phyloP scores from a whole-genome alignment of 2,329 filamentous ascomycete genomes.

The Cytospora leucostoma region DNA sequence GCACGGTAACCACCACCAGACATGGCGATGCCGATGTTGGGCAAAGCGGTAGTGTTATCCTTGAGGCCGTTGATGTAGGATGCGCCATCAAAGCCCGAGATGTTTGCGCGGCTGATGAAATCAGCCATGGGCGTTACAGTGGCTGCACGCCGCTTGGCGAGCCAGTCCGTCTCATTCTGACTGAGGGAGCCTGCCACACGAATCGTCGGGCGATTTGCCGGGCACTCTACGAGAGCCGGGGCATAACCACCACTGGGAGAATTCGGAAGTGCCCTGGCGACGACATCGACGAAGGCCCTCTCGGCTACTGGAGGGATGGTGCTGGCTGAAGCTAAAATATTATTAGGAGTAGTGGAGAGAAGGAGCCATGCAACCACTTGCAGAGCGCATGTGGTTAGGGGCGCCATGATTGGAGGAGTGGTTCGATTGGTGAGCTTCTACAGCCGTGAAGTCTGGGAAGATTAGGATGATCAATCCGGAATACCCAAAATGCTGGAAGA shows the following conservation, averaged over 20 bases:
- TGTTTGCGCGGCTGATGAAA: slow-evolving; percentile 70
- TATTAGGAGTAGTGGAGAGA: neutral
- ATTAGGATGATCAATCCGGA: neutral
- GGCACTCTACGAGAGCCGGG: slow-evolving; percentile 69
- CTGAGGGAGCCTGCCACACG: slow-evolving; percentile 66
- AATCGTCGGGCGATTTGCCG: slow-evolving; percentile 66
- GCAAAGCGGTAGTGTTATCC: slow-evolving; percentile 59
- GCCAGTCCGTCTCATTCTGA: slow-evolving; percentile 71
- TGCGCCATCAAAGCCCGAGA: slow-evolving; percentile 75
- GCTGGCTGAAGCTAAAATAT: slow-evolving; percentile 6
- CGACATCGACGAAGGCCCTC: slow-evolving; percentile 20
- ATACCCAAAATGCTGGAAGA: neutral
- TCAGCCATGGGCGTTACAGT: slow-evolving; percentile 75
- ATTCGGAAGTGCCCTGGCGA: slow-evolving; percentile 40
- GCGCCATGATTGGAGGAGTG: neutral
- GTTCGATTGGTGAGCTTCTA: no score
- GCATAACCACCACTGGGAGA: slow-evolving; percentile 64
- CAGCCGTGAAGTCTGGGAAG: no score
- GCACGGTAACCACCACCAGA: slow-evolving; percentile 87
- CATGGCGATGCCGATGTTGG: slow-evolving; percentile 70
- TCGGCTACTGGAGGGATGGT: slow-evolving; percentile 3
- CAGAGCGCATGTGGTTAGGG: neutral
- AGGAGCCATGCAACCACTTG: slow-evolving; percentile 14
- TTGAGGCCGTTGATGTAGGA: slow-evolving; percentile 67
- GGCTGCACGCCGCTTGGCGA: slow-evolving; percentile 68